phyloP scores from a whole-genome alignment of 305 asterid species.

The Solanum chacoense region DNA sequence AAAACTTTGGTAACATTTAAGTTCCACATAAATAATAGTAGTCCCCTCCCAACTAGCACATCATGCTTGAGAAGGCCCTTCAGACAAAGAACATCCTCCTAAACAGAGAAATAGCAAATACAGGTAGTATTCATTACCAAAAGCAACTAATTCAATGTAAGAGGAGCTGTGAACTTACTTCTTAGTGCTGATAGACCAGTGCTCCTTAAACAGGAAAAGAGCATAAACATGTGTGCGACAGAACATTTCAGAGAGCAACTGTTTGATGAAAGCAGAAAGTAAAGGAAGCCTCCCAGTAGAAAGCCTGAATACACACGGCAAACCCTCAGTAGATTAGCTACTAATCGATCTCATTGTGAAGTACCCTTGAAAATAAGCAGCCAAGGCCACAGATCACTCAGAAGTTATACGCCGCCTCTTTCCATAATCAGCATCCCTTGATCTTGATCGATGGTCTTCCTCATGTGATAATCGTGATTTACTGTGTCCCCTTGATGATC shows the following conservation, averaged over 20 bases:
- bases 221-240: constrained; percentile 10
- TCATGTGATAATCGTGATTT: constrained; percentile 52
- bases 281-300: constrained; percentile 17
- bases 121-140: neutral
- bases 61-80: neutral
- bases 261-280: constrained; percentile 10
- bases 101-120: neutral
- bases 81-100: neutral
- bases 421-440: constrained; percentile 69
- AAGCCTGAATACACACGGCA: constrained; percentile 16
- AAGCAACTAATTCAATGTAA: neutral
- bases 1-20: neutral
- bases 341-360: constrained; percentile 11
- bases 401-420: constrained; percentile 56
- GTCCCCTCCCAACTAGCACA: neutral
- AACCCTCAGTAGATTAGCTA: constrained; percentile 19
- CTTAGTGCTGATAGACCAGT: constrained; percentile 20
- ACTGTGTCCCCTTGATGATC: constrained; percentile 54
- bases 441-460: constrained; percentile 52
- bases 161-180: constrained; percentile 32
- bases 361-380: constrained; percentile 6
- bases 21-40: neutral
- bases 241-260: constrained; percentile 11
- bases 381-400: constrained; percentile 23
- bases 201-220: constrained; percentile 20